Evolutionary conservation across 192 early-diverging fungal genomes (phyloP).

Genomic region (Coemansia sp.): DNA sequence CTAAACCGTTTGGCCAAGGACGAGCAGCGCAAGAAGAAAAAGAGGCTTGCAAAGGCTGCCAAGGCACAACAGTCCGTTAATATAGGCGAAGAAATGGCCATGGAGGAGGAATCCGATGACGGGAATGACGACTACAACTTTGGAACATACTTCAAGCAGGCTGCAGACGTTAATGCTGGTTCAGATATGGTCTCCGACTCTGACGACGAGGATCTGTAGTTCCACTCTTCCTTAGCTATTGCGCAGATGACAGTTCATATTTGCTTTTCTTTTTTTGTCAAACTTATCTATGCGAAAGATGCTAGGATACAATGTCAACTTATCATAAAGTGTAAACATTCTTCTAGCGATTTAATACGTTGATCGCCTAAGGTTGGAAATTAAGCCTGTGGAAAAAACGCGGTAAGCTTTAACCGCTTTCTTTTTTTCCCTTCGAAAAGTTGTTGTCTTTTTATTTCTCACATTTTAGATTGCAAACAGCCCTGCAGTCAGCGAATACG

Average conservation of each 20-base stretch:
- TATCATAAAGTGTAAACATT: too few species aligned
- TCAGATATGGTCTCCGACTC: conserved; percentile 7
- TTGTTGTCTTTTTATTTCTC: conserved; percentile 15
- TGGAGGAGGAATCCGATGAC: conserved; percentile 47
- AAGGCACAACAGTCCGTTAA: conserved; percentile 59
- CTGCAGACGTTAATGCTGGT: conserved; percentile 14
- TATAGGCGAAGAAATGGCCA: conserved; percentile 21
- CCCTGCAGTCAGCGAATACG: too few species aligned
- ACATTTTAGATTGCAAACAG: neutral
- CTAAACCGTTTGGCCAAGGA: conserved; percentile 57
- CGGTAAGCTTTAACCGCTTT: too few species aligned
- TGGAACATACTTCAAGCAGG: conserved; percentile 54
- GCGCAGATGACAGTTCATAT: too few species aligned
- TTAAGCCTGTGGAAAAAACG: too few species aligned
- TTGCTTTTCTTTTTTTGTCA: too few species aligned
- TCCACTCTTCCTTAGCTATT: too few species aligned
- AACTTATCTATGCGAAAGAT: too few species aligned
- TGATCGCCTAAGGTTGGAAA: too few species aligned
- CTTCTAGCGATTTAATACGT: too few species aligned
- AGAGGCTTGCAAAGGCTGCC: conserved; percentile 66
- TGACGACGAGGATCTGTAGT: conserved; percentile 34
- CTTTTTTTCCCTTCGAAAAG: neutral
- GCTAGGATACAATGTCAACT: too few species aligned
- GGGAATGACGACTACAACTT: conserved; percentile 58
- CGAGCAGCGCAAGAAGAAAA: conserved; percentile 65